Conservation (phyloP, 768 basidiomycete genomes). For the Lactarius akahatsu region DNA sequence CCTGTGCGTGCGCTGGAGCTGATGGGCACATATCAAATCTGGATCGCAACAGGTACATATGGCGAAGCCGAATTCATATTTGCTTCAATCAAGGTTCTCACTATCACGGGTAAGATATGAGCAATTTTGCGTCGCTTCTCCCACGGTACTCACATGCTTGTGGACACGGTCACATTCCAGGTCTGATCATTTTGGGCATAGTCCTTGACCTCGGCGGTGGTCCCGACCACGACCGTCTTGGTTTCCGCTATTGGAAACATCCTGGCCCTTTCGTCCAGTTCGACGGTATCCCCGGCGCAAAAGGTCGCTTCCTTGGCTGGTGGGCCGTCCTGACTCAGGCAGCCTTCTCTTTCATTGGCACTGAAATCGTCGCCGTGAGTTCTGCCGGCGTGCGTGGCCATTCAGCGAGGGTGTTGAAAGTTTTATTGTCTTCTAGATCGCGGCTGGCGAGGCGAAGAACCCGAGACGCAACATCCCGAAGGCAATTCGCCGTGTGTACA, state of each 20-base stretch:
- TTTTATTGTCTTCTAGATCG: conserved; percentile 49
- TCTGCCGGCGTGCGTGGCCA: not conserved
- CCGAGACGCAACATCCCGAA: conserved; percentile 67
- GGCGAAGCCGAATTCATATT: conserved; percentile 87
- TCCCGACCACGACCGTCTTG: conserved; percentile 68
- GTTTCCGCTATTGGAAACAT: conserved; percentile 80
- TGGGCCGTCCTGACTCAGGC: conserved; percentile 79
- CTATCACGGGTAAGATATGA: conserved; percentile 53
- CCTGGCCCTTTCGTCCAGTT: conserved; percentile 88
- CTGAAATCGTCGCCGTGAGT: conserved; percentile 87
- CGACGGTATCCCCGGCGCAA: conserved; percentile 56
- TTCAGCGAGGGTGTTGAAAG: not conserved
- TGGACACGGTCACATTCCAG: conserved; percentile 26
- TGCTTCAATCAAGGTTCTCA: conserved; percentile 89
- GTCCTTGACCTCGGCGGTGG: conserved; percentile 88
- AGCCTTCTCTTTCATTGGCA: conserved; percentile 91
- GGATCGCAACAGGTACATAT: conserved; percentile 54
- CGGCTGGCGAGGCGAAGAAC: conserved; percentile 90
- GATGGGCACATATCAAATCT: not conserved
- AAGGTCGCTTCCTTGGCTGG: conserved; percentile 75
- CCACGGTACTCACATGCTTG: conserved; percentile 8
- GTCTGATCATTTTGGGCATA: conserved; percentile 54
- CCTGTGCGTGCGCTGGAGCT: not conserved
- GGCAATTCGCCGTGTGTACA: conserved; percentile 60
- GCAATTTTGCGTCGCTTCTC: conserved; percentile 45